A percentile compares a stretch with the other conserved stretches of the same genome.
These are phyloP conservation scores for Colletotrichum sublineola DNA, from an alignment of 2,329 filamentous ascomycete species.

Conservation along the genomic window DNA sequence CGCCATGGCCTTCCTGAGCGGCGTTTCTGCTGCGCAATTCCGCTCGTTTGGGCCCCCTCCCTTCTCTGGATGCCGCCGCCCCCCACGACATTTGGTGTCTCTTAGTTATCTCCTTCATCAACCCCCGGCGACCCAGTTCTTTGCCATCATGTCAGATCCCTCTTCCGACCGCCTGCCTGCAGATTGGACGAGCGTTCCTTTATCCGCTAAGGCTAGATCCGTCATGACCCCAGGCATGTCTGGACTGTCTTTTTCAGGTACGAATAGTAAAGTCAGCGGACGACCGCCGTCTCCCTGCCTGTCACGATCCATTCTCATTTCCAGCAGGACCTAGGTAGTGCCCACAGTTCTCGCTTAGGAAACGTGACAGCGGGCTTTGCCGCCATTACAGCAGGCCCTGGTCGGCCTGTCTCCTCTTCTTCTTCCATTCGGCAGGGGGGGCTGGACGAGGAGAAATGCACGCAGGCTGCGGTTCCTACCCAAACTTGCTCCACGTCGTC, in stretches of 20 bases:
- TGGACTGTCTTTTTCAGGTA: constrained; percentile 4
- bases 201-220: not conserved
- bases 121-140: constrained; percentile 11
- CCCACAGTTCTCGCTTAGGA: constrained; percentile 16
- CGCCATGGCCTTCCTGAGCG: constrained; percentile 15
- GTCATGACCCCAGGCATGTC: not conserved
- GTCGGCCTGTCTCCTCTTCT: not conserved
- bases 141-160: constrained; percentile 12
- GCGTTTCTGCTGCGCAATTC: not conserved
- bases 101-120: constrained; percentile 21
- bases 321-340: constrained; percentile 22
- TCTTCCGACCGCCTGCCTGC: constrained; percentile 8
- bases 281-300: constrained; percentile 13
- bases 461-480: constrained; percentile 8
- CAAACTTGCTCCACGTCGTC: not conserved
- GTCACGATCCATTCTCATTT: constrained; percentile 37
- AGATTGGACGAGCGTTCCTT: not conserved
- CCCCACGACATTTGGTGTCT: not conserved
- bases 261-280: constrained; percentile 14
- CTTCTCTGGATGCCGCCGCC: too few species aligned
- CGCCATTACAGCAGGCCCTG: constrained; percentile 21
- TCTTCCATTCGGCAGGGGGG: not conserved
- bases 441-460: not conserved
- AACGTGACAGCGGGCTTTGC: constrained; percentile 39
- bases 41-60: not conserved